Base-by-base conservation (phyloP, 495 filamentous ascomycete genomes). In the Penicillium subrubescens region DNA sequence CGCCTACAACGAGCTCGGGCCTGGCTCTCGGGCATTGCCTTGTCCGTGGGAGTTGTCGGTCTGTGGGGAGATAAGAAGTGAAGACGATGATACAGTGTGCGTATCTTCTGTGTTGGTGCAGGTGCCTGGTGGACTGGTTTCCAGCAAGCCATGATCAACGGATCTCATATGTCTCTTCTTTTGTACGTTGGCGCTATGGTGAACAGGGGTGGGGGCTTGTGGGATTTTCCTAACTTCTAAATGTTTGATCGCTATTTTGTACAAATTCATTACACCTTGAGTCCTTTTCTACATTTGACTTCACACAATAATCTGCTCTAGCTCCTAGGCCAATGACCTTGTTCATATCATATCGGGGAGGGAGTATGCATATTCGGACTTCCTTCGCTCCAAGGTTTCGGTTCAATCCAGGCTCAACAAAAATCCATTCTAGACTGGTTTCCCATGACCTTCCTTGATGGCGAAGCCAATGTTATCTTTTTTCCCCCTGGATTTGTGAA, bases 61-160 rank as follows among this genome's bases (percentile, higher is more conserved):
- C 85, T 96, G 65, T 97, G 93, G 93, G 93, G 93, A 2, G 93
- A 97, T 81, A 89, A 89, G 57, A 64, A 63, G 34, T 73, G 50
- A 73, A 17, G 12, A 19, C 27, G 17, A 8, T 7, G 37, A 23
- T 27, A 1, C 10, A 14, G 35, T 34, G 19, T 25, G 27, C 5
- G 15, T 52, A 2, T 31, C n/a, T 7, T 31, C 15, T 50, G 37
- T 11, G n/a, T 31, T 25, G 1, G 33, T 57, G 14, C 21, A 31
- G 11, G 19, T 41, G 33, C n/a, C 51, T 54, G 44, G 44, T 29
- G 25, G 48, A 52, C 48, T 52, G 48, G 53, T 56, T 56, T 15
- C 12, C 31, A 37, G 25, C 25, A 15, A 52, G 27, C 15, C 48
- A 12, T 52, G 48, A 31, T 52, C 33, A 37, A 52, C 10, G 31